These are phyloP conservation scores for Aureobasidium sp. DNA, from an alignment of 2,329 filamentous ascomycete genomes.

Conservation along the genomic window DNA sequence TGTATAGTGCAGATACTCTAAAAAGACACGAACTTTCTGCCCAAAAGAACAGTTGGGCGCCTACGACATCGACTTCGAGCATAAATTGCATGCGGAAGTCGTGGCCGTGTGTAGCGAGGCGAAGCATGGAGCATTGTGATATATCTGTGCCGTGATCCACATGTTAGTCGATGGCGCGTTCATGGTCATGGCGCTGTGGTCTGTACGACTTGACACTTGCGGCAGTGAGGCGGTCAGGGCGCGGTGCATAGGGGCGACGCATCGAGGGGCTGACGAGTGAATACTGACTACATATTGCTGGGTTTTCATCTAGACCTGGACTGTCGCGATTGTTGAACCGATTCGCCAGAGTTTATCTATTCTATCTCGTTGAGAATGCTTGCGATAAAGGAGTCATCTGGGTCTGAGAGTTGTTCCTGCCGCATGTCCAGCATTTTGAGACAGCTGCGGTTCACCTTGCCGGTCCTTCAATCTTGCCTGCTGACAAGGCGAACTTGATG, in stretches of 20 bases:
- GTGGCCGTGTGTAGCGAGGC: neutral
- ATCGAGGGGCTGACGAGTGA: neutral
- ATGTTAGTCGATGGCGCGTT: constrained; percentile 2
- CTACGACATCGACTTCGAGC: neutral
- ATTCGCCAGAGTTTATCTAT: neutral
- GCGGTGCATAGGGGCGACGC: neutral
- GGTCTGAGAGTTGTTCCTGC: neutral
- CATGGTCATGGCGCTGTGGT: constrained; percentile 3
- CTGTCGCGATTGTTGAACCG: neutral
- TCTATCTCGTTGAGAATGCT: neutral
- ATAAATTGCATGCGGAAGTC: neutral
- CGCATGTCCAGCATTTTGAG: neutral
- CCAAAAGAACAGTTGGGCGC: neutral
- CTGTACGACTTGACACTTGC: neutral
- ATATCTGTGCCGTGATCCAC: neutral
- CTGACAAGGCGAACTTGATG: neutral
- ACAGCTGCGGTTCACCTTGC: neutral
- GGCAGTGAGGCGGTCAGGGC: constrained; percentile 3
- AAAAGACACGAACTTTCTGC: neutral
- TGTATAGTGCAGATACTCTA: constrained; percentile 4
- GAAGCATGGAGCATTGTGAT: neutral
- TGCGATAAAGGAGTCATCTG: neutral
- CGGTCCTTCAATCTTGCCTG: neutral
- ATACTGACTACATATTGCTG: neutral
- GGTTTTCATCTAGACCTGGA: neutral